phyloP scores from a whole-genome alignment of 495 filamentous ascomycete species.

The Paragyromitra xinjiangensis region DNA sequence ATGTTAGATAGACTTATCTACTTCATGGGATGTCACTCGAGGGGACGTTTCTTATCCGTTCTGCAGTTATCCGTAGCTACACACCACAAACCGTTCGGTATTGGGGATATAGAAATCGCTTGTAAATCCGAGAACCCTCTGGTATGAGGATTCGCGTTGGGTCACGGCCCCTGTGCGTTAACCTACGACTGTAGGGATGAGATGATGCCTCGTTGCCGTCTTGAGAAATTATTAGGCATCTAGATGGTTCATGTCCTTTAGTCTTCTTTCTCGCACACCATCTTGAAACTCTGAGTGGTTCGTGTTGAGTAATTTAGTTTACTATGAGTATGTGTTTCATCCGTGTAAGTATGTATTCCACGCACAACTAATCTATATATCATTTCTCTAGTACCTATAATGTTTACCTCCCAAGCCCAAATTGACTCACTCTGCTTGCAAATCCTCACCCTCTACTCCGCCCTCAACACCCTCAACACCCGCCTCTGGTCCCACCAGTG shows the following conservation, averaged over 20 bases:
- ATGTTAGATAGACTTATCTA: slow-evolving; percentile 7
- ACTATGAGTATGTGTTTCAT: too few relatives aligned
- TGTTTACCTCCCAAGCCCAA: too few relatives aligned
- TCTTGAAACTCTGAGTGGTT: background rate
- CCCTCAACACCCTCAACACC: too few relatives aligned
- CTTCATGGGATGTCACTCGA: slow-evolving; percentile 15
- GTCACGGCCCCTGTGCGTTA: background rate
- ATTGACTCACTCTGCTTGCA: too few relatives aligned
- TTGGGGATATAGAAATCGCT: background rate
- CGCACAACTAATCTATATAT: too few relatives aligned
- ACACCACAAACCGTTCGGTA: background rate
- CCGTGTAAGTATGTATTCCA: too few relatives aligned
- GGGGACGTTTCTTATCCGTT: background rate
- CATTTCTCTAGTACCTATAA: too few relatives aligned
- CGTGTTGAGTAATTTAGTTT: too few relatives aligned
- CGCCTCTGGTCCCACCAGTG: too few relatives aligned
- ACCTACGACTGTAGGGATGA: background rate
- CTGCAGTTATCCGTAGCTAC: background rate
- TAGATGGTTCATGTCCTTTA: background rate
- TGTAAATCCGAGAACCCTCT: background rate
- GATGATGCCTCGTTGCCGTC: background rate
- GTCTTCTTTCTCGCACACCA: background rate
- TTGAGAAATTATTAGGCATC: background rate
- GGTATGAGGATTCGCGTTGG: background rate
- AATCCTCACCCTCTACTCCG: too few relatives aligned